phyloP scores from a whole-genome alignment of 2,329 filamentous ascomycete species.

The Nemania sp. region DNA sequence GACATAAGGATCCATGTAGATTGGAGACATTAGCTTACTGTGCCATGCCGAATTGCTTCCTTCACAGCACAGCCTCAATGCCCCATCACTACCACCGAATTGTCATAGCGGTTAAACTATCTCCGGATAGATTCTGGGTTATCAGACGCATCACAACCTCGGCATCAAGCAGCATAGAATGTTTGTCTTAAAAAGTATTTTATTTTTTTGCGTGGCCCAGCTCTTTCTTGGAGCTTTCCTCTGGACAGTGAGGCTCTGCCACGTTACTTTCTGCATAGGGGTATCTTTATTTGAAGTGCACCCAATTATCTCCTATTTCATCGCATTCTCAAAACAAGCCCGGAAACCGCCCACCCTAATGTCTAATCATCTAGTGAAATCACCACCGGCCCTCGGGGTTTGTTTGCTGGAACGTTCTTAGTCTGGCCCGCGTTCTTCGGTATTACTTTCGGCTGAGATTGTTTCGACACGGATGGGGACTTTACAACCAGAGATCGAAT shows the following conservation, averaged over 20 bases:
- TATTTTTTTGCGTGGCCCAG: slow-evolving; percentile 8
- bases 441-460: slow-evolving; percentile 40
- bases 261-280: slow-evolving; percentile 28
- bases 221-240: background rate
- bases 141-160: slow-evolving; percentile 10
- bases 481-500: slow-evolving; percentile 54
- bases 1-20: slow-evolving; percentile 34
- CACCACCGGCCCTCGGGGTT: slow-evolving; percentile 38
- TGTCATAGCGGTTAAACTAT: background rate
- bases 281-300: slow-evolving; percentile 29
- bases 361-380: slow-evolving; percentile 40
- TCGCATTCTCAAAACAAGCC: slow-evolving; percentile 20
- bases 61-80: slow-evolving; percentile 25
- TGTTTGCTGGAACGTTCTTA: slow-evolving; percentile 40
- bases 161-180: background rate
- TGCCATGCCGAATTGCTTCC: background rate
- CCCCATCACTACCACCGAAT: slow-evolving; percentile 9
- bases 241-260: slow-evolving; percentile 9
- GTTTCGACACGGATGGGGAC: slow-evolving; percentile 47
- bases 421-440: slow-evolving; percentile 40
- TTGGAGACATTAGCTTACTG: background rate
- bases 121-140: background rate
- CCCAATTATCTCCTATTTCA: slow-evolving; percentile 22
- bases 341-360: background rate
- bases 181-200: slow-evolving; percentile 4